Evolutionary conservation across 331 rosid genomes (phyloP), one percentile per base, ranked within the genome.

Genomic region (Acacia concinna): DNA sequence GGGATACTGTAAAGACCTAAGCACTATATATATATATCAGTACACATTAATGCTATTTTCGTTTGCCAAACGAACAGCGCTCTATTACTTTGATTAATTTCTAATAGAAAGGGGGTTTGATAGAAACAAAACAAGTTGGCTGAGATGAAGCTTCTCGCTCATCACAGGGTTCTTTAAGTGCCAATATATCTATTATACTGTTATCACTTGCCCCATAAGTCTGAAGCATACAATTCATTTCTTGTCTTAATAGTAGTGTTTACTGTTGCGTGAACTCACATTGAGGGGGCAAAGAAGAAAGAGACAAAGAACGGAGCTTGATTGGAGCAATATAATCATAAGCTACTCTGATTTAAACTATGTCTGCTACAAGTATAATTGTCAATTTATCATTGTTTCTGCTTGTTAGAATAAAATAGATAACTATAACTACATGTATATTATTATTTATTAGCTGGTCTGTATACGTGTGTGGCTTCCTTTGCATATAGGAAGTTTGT

Each of bases 131-230:
- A 90, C 91, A 91, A 87, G 85, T 82, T 92, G 82, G 95, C 92
- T 63, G 98, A 94, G 80, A 91, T 92, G 97, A 91, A 92, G 76
- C 97, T 92, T 86, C 98, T 92, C 30, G 95, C 98, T 75, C 97
- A 87, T 76, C 97, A 91, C 77, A 88, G 97, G 84, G 97, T 89
- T 71, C 93, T 94, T 83, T 97, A 87, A 97, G 97, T 84, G 60
- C 85, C 72, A 69, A 20, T 80, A 31, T 32, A 43, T 38, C 74
- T 67, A 56, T 68, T n/a, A 56, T 47, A 35, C 38, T 67, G 21
- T 32, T 54, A 21, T n/a, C 30, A 65, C 44, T 14, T 74, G 2
- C 54, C 63, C 52, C n/a, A 8, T 18, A 67, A 54, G 52, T 65
- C 54, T 17, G 44, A 67, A 10, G 18, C 71, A 54, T 31, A 54